These are phyloP conservation scores for Aspergillus sp. DNA, from an alignment of 2,329 filamentous ascomycete species.

Conservation along the genomic window DNA sequence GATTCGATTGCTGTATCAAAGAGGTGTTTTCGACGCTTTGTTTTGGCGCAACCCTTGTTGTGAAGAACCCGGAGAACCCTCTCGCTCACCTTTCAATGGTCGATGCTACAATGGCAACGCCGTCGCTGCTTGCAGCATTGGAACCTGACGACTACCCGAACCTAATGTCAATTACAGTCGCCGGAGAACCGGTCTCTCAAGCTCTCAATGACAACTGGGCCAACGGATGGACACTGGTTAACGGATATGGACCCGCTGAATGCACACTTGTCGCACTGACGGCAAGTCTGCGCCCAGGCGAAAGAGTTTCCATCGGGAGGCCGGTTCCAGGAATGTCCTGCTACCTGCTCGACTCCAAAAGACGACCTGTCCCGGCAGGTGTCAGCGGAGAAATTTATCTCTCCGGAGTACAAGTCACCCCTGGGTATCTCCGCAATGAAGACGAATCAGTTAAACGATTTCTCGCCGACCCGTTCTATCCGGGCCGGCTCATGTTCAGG, in stretches of 20 bases:
- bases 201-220: conserved; percentile 26
- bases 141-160: conserved; percentile 23
- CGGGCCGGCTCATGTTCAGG: conserved; percentile 26
- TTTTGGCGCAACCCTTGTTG: conserved; percentile 33
- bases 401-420: conserved; percentile 35
- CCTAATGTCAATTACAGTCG: conserved; percentile 28
- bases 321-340: conserved; percentile 29
- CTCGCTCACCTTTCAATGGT: conserved; percentile 22
- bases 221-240: conserved; percentile 22
- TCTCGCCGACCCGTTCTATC: conserved; percentile 19
- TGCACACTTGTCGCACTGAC: conserved; percentile 31
- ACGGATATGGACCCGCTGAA: conserved; percentile 40
- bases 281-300: conserved; percentile 13
- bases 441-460: conserved; percentile 23
- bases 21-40: conserved; percentile 34
- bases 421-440: conserved; percentile 32
- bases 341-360: conserved; percentile 34
- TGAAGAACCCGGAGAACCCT: conserved; percentile 14
- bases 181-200: conserved; percentile 31
- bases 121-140: conserved; percentile 27
- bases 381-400: conserved; percentile 35
- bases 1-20: conserved; percentile 38
- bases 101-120: conserved; percentile 30
- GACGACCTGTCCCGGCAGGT: conserved; percentile 22
- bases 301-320: conserved; percentile 28